These are phyloP conservation scores for Pythium volutum DNA, from an alignment of 352 stramenopile genomes.

Conservation along the genomic window DNA sequence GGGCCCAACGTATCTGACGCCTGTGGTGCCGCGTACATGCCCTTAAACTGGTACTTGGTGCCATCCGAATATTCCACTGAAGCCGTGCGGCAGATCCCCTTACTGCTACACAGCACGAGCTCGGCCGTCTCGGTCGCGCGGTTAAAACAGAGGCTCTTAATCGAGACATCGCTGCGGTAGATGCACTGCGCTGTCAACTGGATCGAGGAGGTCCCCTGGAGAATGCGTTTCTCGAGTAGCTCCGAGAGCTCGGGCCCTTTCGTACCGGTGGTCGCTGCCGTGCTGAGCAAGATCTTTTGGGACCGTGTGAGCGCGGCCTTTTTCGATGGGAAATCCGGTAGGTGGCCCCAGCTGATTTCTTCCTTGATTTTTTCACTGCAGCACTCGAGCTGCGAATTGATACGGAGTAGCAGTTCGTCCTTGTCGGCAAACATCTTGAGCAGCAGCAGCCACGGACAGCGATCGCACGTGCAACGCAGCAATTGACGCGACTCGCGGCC, in stretches of 20 bases:
- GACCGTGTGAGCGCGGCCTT: conserved; percentile 62
- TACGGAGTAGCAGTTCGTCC: conserved; percentile 65
- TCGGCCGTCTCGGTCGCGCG: conserved; percentile 44
- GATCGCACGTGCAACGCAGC: conserved; percentile 64
- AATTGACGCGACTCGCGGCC: conserved; percentile 39
- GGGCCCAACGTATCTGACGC: not conserved
- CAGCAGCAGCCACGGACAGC: conserved; percentile 71
- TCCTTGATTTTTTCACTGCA: conserved; percentile 76
- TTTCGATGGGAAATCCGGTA: conserved; percentile 60
- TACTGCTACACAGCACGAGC: conserved; percentile 73
- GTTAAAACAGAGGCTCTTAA: conserved; percentile 86
- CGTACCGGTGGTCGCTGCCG: conserved; percentile 22
- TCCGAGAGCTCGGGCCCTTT: conserved; percentile 51
- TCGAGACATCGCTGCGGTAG: conserved; percentile 77
- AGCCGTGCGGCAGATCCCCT: conserved; percentile 65
- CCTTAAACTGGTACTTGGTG: conserved; percentile 79
- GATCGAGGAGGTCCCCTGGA: conserved; percentile 33
- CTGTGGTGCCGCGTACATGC: conserved; percentile 64
- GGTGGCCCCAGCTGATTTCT: conserved; percentile 66
- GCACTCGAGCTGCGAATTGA: conserved; percentile 65
- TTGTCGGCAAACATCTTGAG: conserved; percentile 69
- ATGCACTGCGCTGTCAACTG: conserved; percentile 51
- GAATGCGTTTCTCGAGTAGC: conserved; percentile 55
- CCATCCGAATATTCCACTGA: conserved; percentile 67
- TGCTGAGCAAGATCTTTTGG: conserved; percentile 60